Evolutionary conservation across 2,329 filamentous ascomycete species (phyloP), one percentile per base, ranked within the genome.

Genomic region (Clarireedia paspali): DNA sequence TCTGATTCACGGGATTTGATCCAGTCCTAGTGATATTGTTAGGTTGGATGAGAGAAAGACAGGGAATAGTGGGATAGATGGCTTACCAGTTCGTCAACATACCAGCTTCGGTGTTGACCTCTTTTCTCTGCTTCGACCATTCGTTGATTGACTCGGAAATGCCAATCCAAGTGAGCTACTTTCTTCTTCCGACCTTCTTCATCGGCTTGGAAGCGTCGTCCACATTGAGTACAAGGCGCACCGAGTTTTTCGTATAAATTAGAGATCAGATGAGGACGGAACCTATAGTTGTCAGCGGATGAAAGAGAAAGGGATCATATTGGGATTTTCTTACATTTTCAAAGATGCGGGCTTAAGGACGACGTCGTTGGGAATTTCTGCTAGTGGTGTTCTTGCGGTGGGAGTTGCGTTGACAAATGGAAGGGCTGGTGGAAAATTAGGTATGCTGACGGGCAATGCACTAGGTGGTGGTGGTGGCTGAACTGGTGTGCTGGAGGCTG

Each of bases 101-200:
- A 96, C 90, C 91, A 97, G 71, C 90, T 95, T 36, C 94, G 85
- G 67, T 95, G 91, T 64, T 95, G 88, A 34, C 89, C 91, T 59
- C 89, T 82, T 69, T 89, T 92, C 67, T 89, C 85, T 14, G 88
- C 86, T 64, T 97, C 92, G 2, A 85, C 84, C 72, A 95, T 89
- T 47, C 91, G 86, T 66, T 91, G 88, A 67, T 96, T 92, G 24
- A 92, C 91, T 56, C 87, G 85, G 74, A 99, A 99, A 72, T 99
- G 94, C 94, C 94, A 99, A 72, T 99, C 94, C 77, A 99, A 85
- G 69, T 99, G 94, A 3, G 87, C 84, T 24, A 86, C 89, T 74
- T 97, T 97, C 75, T 88, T 88, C 68, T 86, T 85, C 65, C 84
- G 88, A 12, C 92, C 92, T 61, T 88, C 84, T 12, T 85, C 82